Evolutionary conservation across 805 yeast species (phyloP).

Genomic region (Candida coquimbonensis): DNA sequence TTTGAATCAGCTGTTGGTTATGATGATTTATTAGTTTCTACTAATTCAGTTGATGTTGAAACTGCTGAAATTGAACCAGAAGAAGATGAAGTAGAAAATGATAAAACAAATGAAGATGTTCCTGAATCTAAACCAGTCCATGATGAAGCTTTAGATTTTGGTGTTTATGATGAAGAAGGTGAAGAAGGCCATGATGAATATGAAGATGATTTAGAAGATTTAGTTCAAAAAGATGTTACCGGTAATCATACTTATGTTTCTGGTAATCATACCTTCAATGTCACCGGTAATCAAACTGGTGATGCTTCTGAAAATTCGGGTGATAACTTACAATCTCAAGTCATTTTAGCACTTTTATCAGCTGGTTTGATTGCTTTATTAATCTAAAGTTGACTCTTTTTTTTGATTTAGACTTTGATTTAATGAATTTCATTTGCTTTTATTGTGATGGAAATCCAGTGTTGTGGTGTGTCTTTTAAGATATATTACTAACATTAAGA

Average conservation of each 20-base stretch:
- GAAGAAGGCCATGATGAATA: neutral
- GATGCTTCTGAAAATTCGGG: constrained; percentile 5
- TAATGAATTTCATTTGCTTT: neutral
- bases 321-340: neutral
- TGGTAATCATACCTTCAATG: constrained; percentile 2
- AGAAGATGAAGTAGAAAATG: constrained; percentile 3
- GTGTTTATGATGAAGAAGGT: neutral
- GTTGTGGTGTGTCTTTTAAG: neutral
- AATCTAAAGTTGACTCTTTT: neutral
- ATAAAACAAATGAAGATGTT: neutral
- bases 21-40: neutral
- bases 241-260: neutral
- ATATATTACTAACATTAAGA: too few species aligned
- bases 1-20: neutral
- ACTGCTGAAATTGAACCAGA: neutral
- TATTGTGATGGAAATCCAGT: neutral
- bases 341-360: constrained; percentile 1
- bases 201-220: constrained; percentile 3
- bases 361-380: constrained; percentile 7
- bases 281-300: neutral
- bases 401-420: too few species aligned
- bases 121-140: too few species aligned
- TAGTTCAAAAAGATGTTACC: constrained; percentile 8
- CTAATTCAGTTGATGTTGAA: neutral
- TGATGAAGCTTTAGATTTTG: neutral